Conservation (phyloP, 2,329 filamentous ascomycete genomes). For the Alternaria triticimaculans region DNA sequence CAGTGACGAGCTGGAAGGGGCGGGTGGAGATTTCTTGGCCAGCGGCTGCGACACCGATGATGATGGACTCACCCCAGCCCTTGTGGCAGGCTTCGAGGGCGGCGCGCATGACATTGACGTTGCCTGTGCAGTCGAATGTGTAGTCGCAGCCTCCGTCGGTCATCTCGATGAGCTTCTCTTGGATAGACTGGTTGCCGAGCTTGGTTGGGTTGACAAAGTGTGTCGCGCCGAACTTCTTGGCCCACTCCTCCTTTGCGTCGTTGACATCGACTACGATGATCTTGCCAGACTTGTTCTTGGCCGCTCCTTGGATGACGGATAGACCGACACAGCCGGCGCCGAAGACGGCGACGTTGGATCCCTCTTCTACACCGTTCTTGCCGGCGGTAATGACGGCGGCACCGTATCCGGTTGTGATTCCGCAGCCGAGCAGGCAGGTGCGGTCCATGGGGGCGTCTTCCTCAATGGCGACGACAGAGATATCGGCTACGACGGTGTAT, state of each 20-base stretch:
- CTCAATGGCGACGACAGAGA: conserved; percentile 94
- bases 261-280: conserved; percentile 86
- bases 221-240: conserved; percentile 92
- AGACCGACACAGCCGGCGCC: conserved; percentile 96
- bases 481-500: conserved; percentile 98
- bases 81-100: conserved; percentile 98
- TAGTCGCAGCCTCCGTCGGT: conserved; percentile 98
- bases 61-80: conserved; percentile 97
- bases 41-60: conserved; percentile 96
- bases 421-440: conserved; percentile 93
- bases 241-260: conserved; percentile 88
- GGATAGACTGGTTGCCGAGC: conserved; percentile 72
- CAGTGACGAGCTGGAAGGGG: conserved; percentile 98
- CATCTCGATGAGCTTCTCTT: conserved; percentile 94
- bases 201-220: conserved; percentile 92
- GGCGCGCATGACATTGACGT: conserved; percentile 92
- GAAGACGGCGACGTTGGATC: conserved; percentile 89
- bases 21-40: conserved; percentile 94
- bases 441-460: conserved; percentile 92
- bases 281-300: conserved; percentile 78
- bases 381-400: conserved; percentile 92
- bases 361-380: conserved; percentile 72
- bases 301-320: conserved; percentile 91
- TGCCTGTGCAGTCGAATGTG: conserved; percentile 99
- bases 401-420: conserved; percentile 98